Evolutionary conservation across 164 flowering plant genomes (phyloP), one percentile per base, ranked within the genome.

Genomic region (Stephania japonica): DNA sequence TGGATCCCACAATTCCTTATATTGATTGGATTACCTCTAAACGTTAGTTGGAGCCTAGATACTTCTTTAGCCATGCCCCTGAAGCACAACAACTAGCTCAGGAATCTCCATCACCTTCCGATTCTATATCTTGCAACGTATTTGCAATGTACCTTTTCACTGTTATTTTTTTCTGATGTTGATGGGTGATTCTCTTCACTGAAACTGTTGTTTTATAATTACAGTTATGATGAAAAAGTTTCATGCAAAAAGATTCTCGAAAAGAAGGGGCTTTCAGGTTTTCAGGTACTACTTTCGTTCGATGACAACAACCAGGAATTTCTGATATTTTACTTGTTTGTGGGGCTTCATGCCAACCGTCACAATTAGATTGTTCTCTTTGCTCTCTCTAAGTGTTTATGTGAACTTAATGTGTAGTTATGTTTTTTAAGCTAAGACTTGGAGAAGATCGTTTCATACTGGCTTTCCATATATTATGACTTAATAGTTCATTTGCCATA

Each of bases 211-310:
- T 13, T 53, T 69, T 71, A 16, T 64, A n/a, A 70, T 84, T 49
- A 73, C 93, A 91, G 97, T 77, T 79, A 72, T 80, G 96, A 91
- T 74, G 97, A 88, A 78, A 88, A 85, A 75, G 80, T 68, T 69
- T 91, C 91, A 13, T 91, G 98, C 81, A 82, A 84, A 77, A 84
- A 73, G 84, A 86, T 94, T 76, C 71, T 91, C 80, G 94, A 89
- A 56, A 89, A 87, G 82, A 80, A 81, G 76, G 88, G 87, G 42
- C 79, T 91, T 72, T 78, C 73, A 77, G 96, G 94, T 25, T 88
- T 80, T 81, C 97, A 87, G 98, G 98, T 91, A 86, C n/a, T 56
- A 64, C 13, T 27, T 27, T 67, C 2, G 7, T 9, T 23, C n/a
- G 5, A 27, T 23, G 41, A 65, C 56, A 5, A 47, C n/a, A 64